Conservation (phyloP, 2,329 filamentous ascomycete species). For the Aspergillus luchuensis region DNA sequence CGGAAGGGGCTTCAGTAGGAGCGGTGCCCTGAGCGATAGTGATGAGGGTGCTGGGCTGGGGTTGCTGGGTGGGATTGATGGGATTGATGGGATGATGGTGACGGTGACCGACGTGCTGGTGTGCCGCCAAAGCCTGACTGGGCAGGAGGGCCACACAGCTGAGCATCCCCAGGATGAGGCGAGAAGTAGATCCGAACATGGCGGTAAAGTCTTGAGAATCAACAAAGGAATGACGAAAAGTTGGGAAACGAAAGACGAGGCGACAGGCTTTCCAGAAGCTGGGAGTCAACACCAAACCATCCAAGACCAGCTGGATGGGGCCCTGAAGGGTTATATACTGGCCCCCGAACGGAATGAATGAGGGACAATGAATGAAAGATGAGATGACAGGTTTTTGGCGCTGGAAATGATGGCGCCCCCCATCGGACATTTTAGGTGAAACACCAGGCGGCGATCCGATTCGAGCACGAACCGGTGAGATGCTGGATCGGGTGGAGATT, state of each 20-base stretch:
- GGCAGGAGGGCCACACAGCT: constrained; percentile 3
- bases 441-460: constrained; percentile 7
- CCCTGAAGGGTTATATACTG: not conserved
- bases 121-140: not conserved
- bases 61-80: not conserved
- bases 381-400: not conserved
- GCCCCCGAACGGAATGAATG: not conserved
- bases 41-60: too few relatives aligned
- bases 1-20: not conserved
- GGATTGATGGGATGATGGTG: not conserved
- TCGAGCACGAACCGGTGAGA: constrained; percentile 4
- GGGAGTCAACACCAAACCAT: not conserved
- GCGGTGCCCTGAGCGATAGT: too few relatives aligned
- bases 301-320: not conserved
- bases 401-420: not conserved
- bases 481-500: constrained; percentile 3
- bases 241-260: not conserved
- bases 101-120: not conserved
- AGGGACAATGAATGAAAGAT: not conserved
- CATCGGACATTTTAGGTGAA: constrained; percentile 9
- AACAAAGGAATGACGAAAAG: not conserved
- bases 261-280: constrained; percentile 10
- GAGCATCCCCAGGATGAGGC: constrained; percentile 1
- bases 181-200: constrained; percentile 5
- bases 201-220: not conserved